A percentile compares a stretch with the other conserved stretches of the same genome.
Evolutionary conservation across 129 eudicot species (phyloP).

Genomic region (Kitagawia praeruptora): DNA sequence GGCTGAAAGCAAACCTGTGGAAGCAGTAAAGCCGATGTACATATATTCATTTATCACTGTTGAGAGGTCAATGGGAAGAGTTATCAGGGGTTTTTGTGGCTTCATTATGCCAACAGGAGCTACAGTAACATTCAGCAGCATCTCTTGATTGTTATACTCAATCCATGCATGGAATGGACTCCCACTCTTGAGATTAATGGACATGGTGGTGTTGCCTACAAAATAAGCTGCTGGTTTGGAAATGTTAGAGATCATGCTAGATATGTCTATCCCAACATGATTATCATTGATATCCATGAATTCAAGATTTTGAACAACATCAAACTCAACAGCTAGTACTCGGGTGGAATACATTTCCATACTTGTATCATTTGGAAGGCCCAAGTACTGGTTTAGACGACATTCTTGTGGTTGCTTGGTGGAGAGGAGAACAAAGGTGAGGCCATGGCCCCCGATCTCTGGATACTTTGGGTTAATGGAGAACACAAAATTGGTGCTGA

Average conservation of each 20-base stretch:
- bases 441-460: slow-evolving; percentile 20
- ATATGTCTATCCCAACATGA: slow-evolving; percentile 16
- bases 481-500: slow-evolving; percentile 20
- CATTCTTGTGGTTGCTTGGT: slow-evolving; percentile 16
- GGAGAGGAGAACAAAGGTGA: slow-evolving; percentile 11
- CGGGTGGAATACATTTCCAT: slow-evolving; percentile 4
- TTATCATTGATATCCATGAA: slow-evolving; percentile 15
- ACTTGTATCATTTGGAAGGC: slow-evolving; percentile 16
- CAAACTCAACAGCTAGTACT: slow-evolving; percentile 21
- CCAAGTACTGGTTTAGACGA: slow-evolving; percentile 13
- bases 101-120: slow-evolving; percentile 16
- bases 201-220: slow-evolving; percentile 1
- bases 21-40: slow-evolving; percentile 20
- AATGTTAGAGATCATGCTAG: slow-evolving; percentile 16
- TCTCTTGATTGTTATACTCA: slow-evolving; percentile 12
- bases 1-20: slow-evolving; percentile 15
- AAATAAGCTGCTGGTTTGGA: slow-evolving; percentile 18
- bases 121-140: slow-evolving; percentile 17
- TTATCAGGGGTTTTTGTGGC: slow-evolving; percentile 18
- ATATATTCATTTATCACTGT: slow-evolving; percentile 11
- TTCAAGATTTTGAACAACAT: slow-evolving; percentile 14
- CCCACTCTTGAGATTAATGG: slow-evolving; percentile 19
- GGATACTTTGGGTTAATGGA: slow-evolving; percentile 17
- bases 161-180: slow-evolving; percentile 18
- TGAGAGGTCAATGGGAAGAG: slow-evolving; percentile 19